Percentiles rank a stretch among this genome's conserved stretches.
Evolutionary conservation across 768 basidiomycete genomes (phyloP).

Genomic region (Podaxis mareebaensis): DNA sequence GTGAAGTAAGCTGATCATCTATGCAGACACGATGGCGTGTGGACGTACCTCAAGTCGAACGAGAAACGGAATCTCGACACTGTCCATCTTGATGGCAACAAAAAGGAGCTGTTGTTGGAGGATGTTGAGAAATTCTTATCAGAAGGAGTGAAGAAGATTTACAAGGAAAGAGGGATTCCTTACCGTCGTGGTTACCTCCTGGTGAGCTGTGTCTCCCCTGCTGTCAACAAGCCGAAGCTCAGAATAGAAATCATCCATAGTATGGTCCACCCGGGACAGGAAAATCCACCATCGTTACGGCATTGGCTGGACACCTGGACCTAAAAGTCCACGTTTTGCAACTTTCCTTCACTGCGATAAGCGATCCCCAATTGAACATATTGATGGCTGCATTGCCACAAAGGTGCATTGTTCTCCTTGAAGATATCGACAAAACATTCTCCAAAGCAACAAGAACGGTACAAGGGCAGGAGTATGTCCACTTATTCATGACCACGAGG

Average conservation of each 20-base stretch:
- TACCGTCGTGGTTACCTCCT: conserved; percentile 70
- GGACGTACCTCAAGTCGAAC: neutral
- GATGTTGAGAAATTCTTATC: conserved; percentile 62
- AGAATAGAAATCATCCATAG: conserved; percentile 25
- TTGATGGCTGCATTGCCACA: conserved; percentile 56
- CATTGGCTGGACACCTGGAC: conserved; percentile 66
- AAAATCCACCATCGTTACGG: conserved; percentile 70
- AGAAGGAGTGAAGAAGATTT: conserved; percentile 53
- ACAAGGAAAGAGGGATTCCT: conserved; percentile 64
- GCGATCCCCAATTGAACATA: conserved; percentile 53
- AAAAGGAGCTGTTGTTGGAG: conserved; percentile 54
- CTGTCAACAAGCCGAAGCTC: neutral
- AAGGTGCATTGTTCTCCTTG: conserved; percentile 64
- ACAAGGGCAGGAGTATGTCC: conserved; percentile 27
- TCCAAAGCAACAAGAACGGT: conserved; percentile 28
- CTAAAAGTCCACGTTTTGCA: conserved; percentile 69
- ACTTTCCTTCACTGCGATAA: conserved; percentile 54
- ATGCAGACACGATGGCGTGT: neutral
- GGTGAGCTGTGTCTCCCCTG: conserved; percentile 16
- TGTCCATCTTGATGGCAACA: conserved; percentile 59
- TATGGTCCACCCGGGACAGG: conserved; percentile 73
- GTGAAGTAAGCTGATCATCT: neutral
- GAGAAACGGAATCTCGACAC: conserved; percentile 35
- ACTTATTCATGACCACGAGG: neutral
- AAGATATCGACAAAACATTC: conserved; percentile 56